Percentiles rank a stretch among this genome's conserved stretches.
These are phyloP conservation scores for Pulveroboletus sp. DNA, from an alignment of 768 basidiomycete species.

Conservation along the genomic window DNA sequence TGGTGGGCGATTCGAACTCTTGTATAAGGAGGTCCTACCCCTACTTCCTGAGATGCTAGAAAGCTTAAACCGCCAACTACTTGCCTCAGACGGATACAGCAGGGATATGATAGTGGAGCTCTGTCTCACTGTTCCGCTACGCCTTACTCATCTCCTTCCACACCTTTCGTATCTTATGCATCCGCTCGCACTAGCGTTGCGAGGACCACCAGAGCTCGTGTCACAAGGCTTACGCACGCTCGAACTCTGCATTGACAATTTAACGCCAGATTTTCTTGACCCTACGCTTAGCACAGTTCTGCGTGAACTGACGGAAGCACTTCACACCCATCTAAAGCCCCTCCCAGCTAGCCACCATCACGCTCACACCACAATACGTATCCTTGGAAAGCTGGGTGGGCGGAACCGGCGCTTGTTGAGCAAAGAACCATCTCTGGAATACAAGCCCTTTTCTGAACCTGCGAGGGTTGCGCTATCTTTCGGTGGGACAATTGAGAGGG, in stretches of 20 bases:
- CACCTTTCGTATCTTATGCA: slow-evolving; percentile 96
- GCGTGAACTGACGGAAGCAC: slow-evolving; percentile 89
- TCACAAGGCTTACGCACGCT: slow-evolving; percentile 94
- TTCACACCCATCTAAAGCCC: slow-evolving; percentile 88
- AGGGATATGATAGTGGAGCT: slow-evolving; percentile 96
- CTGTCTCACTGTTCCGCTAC: slow-evolving; percentile 92
- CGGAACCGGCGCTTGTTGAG: slow-evolving; percentile 83
- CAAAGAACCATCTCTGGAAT: slow-evolving; percentile 73
- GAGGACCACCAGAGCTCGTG: slow-evolving; percentile 83
- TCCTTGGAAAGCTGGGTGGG: slow-evolving; percentile 94
- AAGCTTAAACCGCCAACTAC: slow-evolving; percentile 83
- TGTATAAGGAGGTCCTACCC: slow-evolving; percentile 95
- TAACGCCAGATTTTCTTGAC: slow-evolving; percentile 96
- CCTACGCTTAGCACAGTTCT: slow-evolving; percentile 91
- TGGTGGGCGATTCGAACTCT: slow-evolving; percentile 85
- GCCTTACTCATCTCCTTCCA: slow-evolving; percentile 91
- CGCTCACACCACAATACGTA: slow-evolving; percentile 91
- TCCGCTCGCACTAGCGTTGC: slow-evolving; percentile 85
- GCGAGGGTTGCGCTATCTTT: slow-evolving; percentile 74
- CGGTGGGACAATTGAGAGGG: slow-evolving; percentile 53
- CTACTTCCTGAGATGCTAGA: slow-evolving; percentile 97
- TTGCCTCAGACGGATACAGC: slow-evolving; percentile 73
- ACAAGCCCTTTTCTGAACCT: slow-evolving; percentile 62
- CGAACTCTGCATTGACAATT: slow-evolving; percentile 98
- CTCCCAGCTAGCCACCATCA: slow-evolving; percentile 84